Evolutionary conservation across 352 stramenopile genomes (phyloP), one percentile per base, ranked within the genome.

Genomic region (Globisporangium uncinulatum): DNA sequence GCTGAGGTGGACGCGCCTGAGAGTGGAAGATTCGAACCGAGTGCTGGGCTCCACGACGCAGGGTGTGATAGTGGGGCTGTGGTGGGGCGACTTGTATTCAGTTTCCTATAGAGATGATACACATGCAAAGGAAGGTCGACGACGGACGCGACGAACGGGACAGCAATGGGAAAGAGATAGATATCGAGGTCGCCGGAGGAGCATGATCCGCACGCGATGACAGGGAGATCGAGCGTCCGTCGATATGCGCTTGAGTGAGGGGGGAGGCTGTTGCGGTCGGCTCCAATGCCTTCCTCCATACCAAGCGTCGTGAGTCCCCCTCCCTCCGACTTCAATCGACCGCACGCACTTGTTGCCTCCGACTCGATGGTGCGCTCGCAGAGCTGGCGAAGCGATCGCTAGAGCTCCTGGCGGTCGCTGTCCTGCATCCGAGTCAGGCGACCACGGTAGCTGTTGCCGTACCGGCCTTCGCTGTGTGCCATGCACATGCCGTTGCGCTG

Each of bases 401-500:
- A 56, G 50, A 56, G 39, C 13, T 56, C 48, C 5, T 32, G 37
- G 4, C 49, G 56, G 4, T 62, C 56, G 42, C 67, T 58, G 4
- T 62, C 54, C 45, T 65, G 37, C 56, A 72, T 73, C 36, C 80
- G 78, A 24, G 79, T 48, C 39, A 88, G 63, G 5, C 82, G 68
- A 3, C 82, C 82, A 51, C 82, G 77, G 48, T 92, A 92, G 57
- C 82, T 92, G 57, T 89, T 90, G 31, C 82, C 82, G 44, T 93
- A 93, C 49, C 82, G 84, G 20, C 83, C 83, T 56, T 92, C 83
- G 46, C 80, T 90, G 56, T 92, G 83, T 1, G 78, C 81, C 83
- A 92, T 92, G 70, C 82, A 92, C 78, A 90, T 90, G 17, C 82
- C 82, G 46, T 92, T 92, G 19, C 82, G 78, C 63, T 92, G 82